A percentile compares a stretch with the other conserved stretches of the same genome.
phyloP scores from a whole-genome alignment of 495 filamentous ascomycete genomes.

The Aspergillus bridgeri region DNA sequence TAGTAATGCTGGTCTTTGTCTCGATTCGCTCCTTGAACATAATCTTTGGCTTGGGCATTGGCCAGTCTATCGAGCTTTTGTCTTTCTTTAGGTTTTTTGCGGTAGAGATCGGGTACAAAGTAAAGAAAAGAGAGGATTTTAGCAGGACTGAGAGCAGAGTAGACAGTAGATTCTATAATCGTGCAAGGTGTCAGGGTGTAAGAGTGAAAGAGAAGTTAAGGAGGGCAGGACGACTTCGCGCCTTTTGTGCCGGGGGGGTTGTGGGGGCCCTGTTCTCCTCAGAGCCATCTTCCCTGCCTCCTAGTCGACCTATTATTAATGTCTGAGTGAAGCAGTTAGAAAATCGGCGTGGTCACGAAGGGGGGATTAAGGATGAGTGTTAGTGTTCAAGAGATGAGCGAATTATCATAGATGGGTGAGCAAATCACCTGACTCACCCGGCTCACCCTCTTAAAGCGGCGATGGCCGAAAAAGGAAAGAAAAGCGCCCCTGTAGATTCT shows the following conservation, averaged over 20 bases:
- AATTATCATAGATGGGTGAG: conserved; percentile 3
- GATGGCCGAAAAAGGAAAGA: neutral
- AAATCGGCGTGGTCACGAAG: neutral
- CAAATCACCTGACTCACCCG: conserved; percentile 8
- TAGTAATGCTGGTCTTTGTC: neutral
- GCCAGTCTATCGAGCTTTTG: neutral
- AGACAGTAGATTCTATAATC: neutral
- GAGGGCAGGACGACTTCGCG: neutral
- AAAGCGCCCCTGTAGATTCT: neutral
- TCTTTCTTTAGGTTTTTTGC: neutral
- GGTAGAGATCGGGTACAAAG: too few relatives aligned
- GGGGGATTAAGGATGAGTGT: conserved; percentile 1
- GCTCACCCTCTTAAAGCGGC: conserved; percentile 8
- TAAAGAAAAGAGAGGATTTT: neutral
- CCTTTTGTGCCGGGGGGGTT: neutral
- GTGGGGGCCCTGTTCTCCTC: neutral
- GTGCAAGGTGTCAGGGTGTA: neutral
- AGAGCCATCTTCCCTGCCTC: neutral
- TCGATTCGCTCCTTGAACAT: neutral
- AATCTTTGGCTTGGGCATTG: neutral
- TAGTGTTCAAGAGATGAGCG: conserved; percentile 1
- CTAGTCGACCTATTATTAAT: neutral
- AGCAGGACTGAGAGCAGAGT: neutral
- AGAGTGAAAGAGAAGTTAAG: neutral
- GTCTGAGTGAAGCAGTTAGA: neutral